Conservation (phyloP, 345 rosid genomes). For the Carallia brachiata region DNA sequence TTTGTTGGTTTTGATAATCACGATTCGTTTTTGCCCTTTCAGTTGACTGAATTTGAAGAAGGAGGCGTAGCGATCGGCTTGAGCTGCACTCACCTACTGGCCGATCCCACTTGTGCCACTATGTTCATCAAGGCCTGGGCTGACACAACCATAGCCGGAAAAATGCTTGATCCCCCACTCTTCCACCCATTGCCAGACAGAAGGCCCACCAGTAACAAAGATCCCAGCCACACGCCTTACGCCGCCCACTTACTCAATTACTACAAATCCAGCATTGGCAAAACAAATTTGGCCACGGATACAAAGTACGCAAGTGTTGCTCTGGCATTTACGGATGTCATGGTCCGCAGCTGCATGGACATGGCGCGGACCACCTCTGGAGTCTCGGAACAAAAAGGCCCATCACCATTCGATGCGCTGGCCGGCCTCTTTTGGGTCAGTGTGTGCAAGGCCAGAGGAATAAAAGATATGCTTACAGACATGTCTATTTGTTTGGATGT, state of each 20-base stretch:
- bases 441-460: conserved; percentile 48
- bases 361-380: conserved; percentile 18
- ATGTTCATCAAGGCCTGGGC: conserved; percentile 76
- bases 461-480: conserved; percentile 31
- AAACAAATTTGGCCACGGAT: conserved; percentile 2
- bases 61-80: conserved; percentile 75
- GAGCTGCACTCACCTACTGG: conserved; percentile 67
- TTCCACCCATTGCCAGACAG: conserved; percentile 46
- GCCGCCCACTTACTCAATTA: conserved; percentile 33
- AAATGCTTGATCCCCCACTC: conserved; percentile 43
- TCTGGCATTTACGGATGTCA: conserved; percentile 39
- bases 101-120: conserved; percentile 55
- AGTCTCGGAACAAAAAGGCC: background rate
- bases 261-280: conserved; percentile 34
- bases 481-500: conserved; percentile 55
- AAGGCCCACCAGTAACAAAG: conserved; percentile 6
- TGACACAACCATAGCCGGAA: conserved; percentile 39
- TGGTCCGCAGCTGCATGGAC: conserved; percentile 43
- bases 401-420: conserved; percentile 47
- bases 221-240: conserved; percentile 16
- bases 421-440: conserved; percentile 61
- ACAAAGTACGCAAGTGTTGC: conserved; percentile 34
- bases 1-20: no score
- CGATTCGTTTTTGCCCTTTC: background rate
- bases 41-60: conserved; percentile 75